Evolutionary conservation across 257 asterid genomes (phyloP).

Genomic region (Gentiana dahurica): DNA sequence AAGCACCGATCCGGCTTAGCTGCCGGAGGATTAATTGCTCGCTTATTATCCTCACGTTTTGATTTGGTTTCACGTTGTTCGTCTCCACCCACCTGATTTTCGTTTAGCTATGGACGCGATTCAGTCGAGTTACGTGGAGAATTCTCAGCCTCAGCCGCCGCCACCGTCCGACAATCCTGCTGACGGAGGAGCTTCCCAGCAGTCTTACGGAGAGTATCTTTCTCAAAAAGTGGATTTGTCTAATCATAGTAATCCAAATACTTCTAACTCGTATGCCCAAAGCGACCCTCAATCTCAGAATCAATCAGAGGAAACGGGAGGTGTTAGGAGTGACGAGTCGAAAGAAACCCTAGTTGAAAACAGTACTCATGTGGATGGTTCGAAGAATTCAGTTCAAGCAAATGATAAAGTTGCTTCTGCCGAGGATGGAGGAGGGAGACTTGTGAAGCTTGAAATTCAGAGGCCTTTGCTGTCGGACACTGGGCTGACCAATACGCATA

Average conservation of each 20-base stretch:
- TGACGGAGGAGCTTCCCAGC: constrained; percentile 9
- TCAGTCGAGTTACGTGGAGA: constrained; percentile 48
- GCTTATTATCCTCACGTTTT: neutral
- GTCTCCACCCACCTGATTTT: no score
- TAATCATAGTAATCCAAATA: constrained; percentile 6
- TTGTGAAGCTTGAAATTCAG: constrained; percentile 25
- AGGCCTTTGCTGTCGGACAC: constrained; percentile 55
- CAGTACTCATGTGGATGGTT: constrained; percentile 1
- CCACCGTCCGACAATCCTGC: constrained; percentile 21
- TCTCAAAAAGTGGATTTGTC: constrained; percentile 45
- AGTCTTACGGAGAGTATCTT: constrained; percentile 21
- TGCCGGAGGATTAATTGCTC: neutral
- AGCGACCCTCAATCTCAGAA: constrained; percentile 1
- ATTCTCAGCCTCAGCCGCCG: constrained; percentile 24
- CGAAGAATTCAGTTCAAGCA: constrained; percentile 2
- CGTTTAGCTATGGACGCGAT: constrained; percentile 41
- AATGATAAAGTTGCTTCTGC: constrained; percentile 6
- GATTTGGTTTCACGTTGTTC: no score
- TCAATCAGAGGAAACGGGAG: neutral
- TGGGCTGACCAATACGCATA: constrained; percentile 49
- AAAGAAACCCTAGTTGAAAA: neutral
- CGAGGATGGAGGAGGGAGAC: constrained; percentile 18
- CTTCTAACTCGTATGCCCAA: constrained; percentile 10
- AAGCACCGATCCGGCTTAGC: neutral
- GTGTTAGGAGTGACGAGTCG: neutral